Conservation (phyloP, 352 stramenopile species). For the Pythium sukuiense region DNA sequence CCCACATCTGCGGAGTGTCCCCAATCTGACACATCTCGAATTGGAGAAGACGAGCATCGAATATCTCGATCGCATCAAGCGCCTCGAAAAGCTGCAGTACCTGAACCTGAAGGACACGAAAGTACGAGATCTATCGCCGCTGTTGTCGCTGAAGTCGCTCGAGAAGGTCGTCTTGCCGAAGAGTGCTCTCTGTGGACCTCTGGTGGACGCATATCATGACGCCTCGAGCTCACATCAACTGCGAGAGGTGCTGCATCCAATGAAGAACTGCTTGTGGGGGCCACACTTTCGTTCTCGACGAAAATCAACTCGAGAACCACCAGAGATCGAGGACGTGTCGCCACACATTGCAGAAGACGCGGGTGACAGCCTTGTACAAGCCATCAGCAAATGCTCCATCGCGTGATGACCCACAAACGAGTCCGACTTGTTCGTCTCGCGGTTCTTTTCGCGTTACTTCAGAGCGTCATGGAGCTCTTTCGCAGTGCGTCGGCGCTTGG, state of each 20-base stretch:
- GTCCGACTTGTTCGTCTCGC: no score
- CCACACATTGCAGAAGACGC: neutral
- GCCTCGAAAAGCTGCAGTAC: constrained; percentile 2
- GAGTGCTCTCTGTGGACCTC: constrained; percentile 8
- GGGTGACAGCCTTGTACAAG: neutral
- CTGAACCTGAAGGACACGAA: constrained; percentile 17
- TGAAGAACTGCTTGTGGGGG: constrained; percentile 24
- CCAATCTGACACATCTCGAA: constrained; percentile 5
- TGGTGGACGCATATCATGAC: constrained; percentile 9
- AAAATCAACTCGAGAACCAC: neutral
- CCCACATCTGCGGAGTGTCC: neutral
- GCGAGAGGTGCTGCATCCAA: constrained; percentile 18
- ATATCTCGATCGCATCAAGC: neutral
- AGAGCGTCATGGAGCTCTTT: no score
- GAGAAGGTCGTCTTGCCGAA: constrained; percentile 16
- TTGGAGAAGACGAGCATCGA: constrained; percentile 5
- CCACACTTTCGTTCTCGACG: neutral
- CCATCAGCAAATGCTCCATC: no score
- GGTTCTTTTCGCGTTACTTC: no score
- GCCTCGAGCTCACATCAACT: neutral
- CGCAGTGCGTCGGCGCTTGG: no score
- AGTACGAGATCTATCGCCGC: constrained; percentile 11
- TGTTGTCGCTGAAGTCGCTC: constrained; percentile 7
- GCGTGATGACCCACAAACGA: no score
- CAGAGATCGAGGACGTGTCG: neutral